phyloP scores from a whole-genome alignment of 352 stramenopile species.

The Pythium dissotocum region DNA sequence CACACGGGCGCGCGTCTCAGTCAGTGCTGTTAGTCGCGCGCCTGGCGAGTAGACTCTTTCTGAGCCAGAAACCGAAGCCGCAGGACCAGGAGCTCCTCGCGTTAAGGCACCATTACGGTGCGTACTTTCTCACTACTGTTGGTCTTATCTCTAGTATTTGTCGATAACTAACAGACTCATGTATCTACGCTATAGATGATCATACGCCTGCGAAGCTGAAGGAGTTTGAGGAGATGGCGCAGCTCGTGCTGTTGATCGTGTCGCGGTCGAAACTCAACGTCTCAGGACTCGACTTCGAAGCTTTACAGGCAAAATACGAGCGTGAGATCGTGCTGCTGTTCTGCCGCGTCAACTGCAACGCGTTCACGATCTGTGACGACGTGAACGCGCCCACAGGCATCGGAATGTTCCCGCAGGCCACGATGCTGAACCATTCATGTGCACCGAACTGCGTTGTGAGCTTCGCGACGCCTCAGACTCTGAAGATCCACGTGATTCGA shows the following conservation, averaged over 20 bases:
- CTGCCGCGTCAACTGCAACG: constrained; percentile 78
- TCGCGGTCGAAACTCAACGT: constrained; percentile 42
- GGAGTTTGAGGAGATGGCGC: constrained; percentile 59
- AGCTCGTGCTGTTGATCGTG: constrained; percentile 59
- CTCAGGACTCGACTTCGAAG: constrained; percentile 24
- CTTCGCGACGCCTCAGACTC: constrained; percentile 43
- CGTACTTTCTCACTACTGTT: neutral
- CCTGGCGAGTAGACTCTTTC: constrained; percentile 39
- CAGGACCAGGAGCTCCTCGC: constrained; percentile 8
- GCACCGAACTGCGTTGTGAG: constrained; percentile 73
- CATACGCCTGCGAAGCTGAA: constrained; percentile 38
- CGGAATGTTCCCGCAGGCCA: constrained; percentile 58
- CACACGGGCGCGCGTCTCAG: constrained; percentile 27
- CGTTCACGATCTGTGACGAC: constrained; percentile 65
- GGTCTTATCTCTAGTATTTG: neutral
- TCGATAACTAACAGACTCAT: neutral
- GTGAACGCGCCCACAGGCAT: constrained; percentile 52
- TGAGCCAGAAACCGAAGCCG: constrained; percentile 2
- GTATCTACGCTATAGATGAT: constrained; percentile 28
- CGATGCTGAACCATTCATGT: constrained; percentile 80
- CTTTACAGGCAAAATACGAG: constrained; percentile 35
- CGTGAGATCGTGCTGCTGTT: constrained; percentile 53
- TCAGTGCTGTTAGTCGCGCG: constrained; percentile 61
- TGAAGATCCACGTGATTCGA: constrained; percentile 51
- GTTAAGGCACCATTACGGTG: constrained; percentile 49